phyloP scores from a whole-genome alignment of 2,329 filamentous ascomycete species.

The Coniella lustricola region DNA sequence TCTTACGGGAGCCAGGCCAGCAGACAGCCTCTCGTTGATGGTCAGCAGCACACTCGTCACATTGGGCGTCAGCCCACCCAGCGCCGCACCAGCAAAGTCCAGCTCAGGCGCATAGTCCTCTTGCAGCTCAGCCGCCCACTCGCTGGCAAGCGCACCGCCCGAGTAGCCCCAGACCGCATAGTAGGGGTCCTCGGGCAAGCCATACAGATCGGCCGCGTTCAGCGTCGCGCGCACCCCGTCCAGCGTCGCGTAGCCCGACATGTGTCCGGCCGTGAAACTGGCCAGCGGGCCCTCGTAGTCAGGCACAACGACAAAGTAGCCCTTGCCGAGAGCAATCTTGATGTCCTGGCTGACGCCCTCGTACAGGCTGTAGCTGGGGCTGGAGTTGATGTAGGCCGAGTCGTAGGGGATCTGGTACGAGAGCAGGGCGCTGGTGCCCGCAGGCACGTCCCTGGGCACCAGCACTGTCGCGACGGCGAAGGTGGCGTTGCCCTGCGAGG shows the following conservation, averaged over 20 bases:
- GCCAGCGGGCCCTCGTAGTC: conserved; percentile 38
- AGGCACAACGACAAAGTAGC: conserved; percentile 38
- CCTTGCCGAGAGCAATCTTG: conserved; percentile 29
- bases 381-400: conserved; percentile 30
- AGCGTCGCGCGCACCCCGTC: conserved; percentile 36
- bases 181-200: conserved; percentile 25
- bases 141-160: conserved; percentile 42
- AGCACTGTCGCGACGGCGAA: conserved; percentile 31
- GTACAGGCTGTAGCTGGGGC: conserved; percentile 30
- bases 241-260: conserved; percentile 35
- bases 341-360: conserved; percentile 25
- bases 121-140: conserved; percentile 43
- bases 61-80: conserved; percentile 39
- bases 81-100: conserved; percentile 34
- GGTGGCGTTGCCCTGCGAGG: conserved; percentile 24
- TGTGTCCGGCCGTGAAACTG: conserved; percentile 34
- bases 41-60: conserved; percentile 28
- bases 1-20: conserved; percentile 24
- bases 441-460: conserved; percentile 18
- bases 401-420: conserved; percentile 36
- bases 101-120: conserved; percentile 41
- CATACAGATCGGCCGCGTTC: conserved; percentile 19
- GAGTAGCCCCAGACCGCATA: conserved; percentile 47
- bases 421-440: conserved; percentile 24
- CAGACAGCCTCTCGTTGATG: conserved; percentile 25